Evolutionary conservation across 1,284 basidiomycete genomes (phyloP), one percentile per base, ranked within the genome.

Genomic region (Cystobasidium sp.): DNA sequence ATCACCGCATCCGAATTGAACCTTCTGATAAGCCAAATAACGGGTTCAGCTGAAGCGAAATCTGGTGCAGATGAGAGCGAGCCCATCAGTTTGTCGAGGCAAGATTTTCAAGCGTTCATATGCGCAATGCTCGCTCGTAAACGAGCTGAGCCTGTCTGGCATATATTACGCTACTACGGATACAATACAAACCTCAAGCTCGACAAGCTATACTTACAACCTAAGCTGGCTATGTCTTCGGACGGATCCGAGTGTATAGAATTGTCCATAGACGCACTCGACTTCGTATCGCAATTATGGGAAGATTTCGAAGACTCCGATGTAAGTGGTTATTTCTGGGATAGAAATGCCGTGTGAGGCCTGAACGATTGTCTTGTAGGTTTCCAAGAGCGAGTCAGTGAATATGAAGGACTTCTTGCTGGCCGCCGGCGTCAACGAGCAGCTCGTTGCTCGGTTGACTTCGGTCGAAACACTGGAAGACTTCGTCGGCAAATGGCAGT

Each of bases 81-180:
- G 46, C 46, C 10, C 39, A 18, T 14, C 56, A 49, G 44, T 18
- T 49, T 70, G 10, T 16, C 55, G 5, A 59, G 47, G 37, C 14
- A 67, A 9, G 46, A 53, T 16, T 68, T 68, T 56, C 53, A 44
- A 14, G 56, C 47, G 8, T 46, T 66, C 16, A 66, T 66, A 14
- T 8, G 41, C n/a, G 46, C 51, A 10, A 51, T 73, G 22, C 22
- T 73, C n/a, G 18, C n/a, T 46, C 53, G 63, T 39, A 52, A 52
- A 1, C n/a, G 70, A 37, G 53, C 44, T 7, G 70, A 73, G 44
- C 31, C 51, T 39, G 62, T 73, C 24, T 73, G 70, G 70, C 43
- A 37, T 20, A 65, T 65, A n/a, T 53, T 73, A 8, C 61, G 52
- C 6, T 66, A 31, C 20, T 73, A 73, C 22, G 70, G 70, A 39